A percentile compares a stretch with the other conserved stretches of the same genome.
Evolutionary conservation across 208 protist genomes (phyloP).

Genomic region (Jaenimonas drosophilae): DNA sequence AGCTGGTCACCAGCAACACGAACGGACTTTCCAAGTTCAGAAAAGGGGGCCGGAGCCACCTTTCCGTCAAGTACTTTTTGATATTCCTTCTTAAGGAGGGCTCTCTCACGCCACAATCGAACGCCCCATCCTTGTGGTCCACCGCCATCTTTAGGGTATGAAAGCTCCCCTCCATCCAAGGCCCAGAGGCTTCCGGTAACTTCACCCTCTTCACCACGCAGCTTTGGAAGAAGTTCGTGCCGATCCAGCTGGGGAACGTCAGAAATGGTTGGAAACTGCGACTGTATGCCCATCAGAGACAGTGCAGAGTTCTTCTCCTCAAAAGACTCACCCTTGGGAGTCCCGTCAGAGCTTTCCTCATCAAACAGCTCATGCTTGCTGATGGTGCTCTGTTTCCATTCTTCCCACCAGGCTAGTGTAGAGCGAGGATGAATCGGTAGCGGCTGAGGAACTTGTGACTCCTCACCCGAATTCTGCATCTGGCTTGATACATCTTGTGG

Average conservation of each 20-base stretch:
- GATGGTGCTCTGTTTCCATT: constrained; percentile 59
- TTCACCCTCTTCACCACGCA: constrained; percentile 62
- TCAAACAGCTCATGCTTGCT: constrained; percentile 87
- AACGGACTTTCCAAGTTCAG: constrained; percentile 35
- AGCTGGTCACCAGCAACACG: constrained; percentile 67
- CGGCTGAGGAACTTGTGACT: constrained; percentile 11
- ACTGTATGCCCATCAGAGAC: constrained; percentile 65
- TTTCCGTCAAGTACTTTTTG: constrained; percentile 47
- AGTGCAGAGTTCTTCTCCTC: constrained; percentile 82
- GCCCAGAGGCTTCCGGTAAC: constrained; percentile 69
- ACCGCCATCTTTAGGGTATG: constrained; percentile 76
- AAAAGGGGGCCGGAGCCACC: constrained; percentile 21
- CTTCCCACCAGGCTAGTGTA: constrained; percentile 80
- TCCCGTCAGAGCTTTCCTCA: constrained; percentile 67
- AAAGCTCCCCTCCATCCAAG: constrained; percentile 77
- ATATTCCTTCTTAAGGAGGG: constrained; percentile 54
- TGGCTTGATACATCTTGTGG: not conserved
- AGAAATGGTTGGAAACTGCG: constrained; percentile 42
- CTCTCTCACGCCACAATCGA: constrained; percentile 77
- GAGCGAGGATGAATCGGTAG: constrained; percentile 43
- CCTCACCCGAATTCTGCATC: not conserved
- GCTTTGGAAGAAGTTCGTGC: constrained; percentile 53
- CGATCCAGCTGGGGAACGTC: constrained; percentile 40
- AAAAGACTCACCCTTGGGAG: constrained; percentile 67
- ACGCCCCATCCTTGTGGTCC: constrained; percentile 79